Conservation (phyloP, 345 rosid genomes). For the Physaria fendleri region DNA sequence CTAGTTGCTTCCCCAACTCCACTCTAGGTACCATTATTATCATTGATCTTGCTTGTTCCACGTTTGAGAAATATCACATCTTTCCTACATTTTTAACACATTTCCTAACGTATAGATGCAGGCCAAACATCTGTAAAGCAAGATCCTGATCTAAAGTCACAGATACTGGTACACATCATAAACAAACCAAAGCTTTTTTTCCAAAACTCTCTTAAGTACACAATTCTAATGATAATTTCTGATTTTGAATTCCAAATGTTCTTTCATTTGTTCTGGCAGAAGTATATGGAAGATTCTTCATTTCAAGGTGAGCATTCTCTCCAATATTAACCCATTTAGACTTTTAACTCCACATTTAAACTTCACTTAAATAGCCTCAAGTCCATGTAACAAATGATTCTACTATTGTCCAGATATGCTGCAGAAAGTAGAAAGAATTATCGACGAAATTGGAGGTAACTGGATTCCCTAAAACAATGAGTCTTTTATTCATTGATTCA, state of each 20-base stretch:
- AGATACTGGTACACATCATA: conserved; percentile 57
- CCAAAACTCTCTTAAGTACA: background rate
- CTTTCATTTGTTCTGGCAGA: conserved; percentile 41
- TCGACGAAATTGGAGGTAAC: conserved; percentile 49
- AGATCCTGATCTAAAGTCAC: conserved; percentile 52
- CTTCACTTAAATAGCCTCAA: background rate
- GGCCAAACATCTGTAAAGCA: conserved; percentile 26
- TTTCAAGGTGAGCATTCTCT: conserved; percentile 60
- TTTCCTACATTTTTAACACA: conserved; percentile 10
- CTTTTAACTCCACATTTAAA: background rate
- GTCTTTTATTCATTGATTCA: conserved; percentile 1
- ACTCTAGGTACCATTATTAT: conserved; percentile 38
- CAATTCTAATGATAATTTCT: conserved; percentile 13
- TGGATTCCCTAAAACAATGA: conserved; percentile 27
- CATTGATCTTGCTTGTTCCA: conserved; percentile 8
- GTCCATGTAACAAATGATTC: background rate
- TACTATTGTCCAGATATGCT: conserved; percentile 58
- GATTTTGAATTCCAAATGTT: background rate
- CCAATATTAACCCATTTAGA: background rate
- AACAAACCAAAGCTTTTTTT: background rate
- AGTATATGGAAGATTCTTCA: conserved; percentile 72
- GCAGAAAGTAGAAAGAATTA: conserved; percentile 56
- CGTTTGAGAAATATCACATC: conserved; percentile 1
- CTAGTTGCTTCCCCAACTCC: conserved; percentile 44
- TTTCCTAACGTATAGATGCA: conserved; percentile 30